phyloP scores from a whole-genome alignment of 352 stramenopile species.

The Phytophthora tubulina region DNA sequence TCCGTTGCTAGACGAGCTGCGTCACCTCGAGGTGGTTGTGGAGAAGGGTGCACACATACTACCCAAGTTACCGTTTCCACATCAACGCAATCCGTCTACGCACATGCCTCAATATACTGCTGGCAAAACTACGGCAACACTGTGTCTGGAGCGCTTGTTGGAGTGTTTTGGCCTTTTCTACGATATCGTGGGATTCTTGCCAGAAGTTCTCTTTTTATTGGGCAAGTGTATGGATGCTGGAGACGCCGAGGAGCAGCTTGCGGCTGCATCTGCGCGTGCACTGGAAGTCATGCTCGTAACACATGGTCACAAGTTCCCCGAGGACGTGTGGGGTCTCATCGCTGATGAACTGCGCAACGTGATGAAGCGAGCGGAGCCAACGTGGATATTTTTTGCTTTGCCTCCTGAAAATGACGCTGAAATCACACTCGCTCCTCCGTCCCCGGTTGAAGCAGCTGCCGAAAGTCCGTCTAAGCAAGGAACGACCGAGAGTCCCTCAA shows the following conservation, averaged over 20 bases:
- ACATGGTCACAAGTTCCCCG: constrained; percentile 83
- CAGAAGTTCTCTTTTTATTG: constrained; percentile 80
- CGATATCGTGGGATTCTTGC: constrained; percentile 79
- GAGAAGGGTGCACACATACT: constrained; percentile 50
- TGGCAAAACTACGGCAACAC: constrained; percentile 69
- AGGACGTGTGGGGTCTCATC: constrained; percentile 85
- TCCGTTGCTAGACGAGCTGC: constrained; percentile 82
- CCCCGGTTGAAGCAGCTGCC: constrained; percentile 5
- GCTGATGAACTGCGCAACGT: constrained; percentile 82
- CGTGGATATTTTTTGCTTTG: constrained; percentile 73
- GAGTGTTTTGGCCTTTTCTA: constrained; percentile 86
- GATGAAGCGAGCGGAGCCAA: constrained; percentile 76
- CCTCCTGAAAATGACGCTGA: constrained; percentile 19
- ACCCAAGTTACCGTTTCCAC: constrained; percentile 54
- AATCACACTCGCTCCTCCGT: not conserved
- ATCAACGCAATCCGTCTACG: constrained; percentile 20
- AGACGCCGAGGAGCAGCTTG: constrained; percentile 76
- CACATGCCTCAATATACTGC: constrained; percentile 46
- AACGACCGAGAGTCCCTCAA: constrained; percentile 17
- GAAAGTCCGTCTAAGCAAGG: not conserved
- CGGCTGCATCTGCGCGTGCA: constrained; percentile 59
- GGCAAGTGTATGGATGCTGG: constrained; percentile 84
- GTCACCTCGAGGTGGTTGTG: constrained; percentile 70
- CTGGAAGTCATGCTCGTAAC: constrained; percentile 77
- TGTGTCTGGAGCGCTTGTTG: constrained; percentile 70